Evolutionary conservation across 192 early-diverging fungal species (phyloP).

Genomic region (Spinellus fusiger): DNA sequence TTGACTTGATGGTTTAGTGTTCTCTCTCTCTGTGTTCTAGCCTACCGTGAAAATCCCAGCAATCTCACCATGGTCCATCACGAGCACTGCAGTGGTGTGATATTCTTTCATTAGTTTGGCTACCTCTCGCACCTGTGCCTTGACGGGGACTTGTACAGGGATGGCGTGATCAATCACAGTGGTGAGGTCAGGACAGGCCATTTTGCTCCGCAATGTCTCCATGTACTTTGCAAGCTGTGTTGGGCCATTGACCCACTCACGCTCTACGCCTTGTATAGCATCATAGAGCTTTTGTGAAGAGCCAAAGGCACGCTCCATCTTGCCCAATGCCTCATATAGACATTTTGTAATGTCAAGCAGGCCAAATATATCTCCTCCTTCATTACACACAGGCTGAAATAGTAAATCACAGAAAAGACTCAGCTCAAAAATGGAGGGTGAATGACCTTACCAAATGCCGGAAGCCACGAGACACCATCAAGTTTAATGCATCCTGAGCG

Average conservation of each 20-base stretch:
- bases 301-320: constrained; percentile 73
- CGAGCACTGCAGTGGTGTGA: constrained; percentile 67
- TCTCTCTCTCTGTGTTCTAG: not conserved
- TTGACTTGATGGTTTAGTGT: constrained; percentile 48
- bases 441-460: constrained; percentile 57
- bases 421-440: too few relatives aligned
- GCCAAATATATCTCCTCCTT: constrained; percentile 75
- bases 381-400: constrained; percentile 57
- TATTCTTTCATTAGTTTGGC: constrained; percentile 65
- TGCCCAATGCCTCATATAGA: constrained; percentile 74
- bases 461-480: constrained; percentile 74
- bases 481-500: constrained; percentile 72
- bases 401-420: not conserved
- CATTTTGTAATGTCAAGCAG: constrained; percentile 79
- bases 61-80: constrained; percentile 63
- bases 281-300: constrained; percentile 74
- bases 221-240: constrained; percentile 62
- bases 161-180: constrained; percentile 63
- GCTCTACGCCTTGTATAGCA: constrained; percentile 72
- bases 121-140: constrained; percentile 63
- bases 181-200: constrained; percentile 85
- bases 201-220: constrained; percentile 63
- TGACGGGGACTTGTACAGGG: constrained; percentile 55
- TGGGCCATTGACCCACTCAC: constrained; percentile 62
- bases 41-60: constrained; percentile 70